These are phyloP conservation scores for Dothiorella sarmentorum DNA, from an alignment of 2,329 filamentous ascomycete species.

Conservation along the genomic window DNA sequence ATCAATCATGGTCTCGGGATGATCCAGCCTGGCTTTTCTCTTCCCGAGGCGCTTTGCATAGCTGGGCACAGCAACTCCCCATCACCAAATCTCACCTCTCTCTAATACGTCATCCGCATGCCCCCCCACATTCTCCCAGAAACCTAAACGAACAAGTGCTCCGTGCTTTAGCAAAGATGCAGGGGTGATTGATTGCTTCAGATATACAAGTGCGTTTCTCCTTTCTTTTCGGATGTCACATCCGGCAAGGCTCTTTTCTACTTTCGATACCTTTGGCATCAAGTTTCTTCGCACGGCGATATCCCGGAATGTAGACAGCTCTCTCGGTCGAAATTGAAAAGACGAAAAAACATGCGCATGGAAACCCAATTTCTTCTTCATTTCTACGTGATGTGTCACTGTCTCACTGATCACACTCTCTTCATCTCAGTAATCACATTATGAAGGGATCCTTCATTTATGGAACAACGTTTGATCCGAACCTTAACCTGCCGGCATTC, in stretches of 20 bases:
- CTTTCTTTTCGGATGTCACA: neutral
- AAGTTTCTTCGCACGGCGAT: constrained; percentile 5
- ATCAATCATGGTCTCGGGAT: constrained; percentile 13
- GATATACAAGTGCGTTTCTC: constrained; percentile 1
- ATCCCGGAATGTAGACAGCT: constrained; percentile 14
- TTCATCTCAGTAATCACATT: neutral
- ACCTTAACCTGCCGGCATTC: too few relatives aligned
- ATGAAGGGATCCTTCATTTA: too few relatives aligned
- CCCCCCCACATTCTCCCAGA: neutral
- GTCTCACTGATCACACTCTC: neutral
- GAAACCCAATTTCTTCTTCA: neutral
- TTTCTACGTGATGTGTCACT: neutral
- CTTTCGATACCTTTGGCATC: neutral
- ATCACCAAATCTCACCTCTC: neutral
- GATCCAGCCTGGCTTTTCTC: constrained; percentile 1
- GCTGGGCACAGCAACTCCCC: neutral
- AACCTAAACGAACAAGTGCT: neutral
- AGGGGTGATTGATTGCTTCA: neutral
- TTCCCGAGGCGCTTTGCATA: constrained; percentile 9
- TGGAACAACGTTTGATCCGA: too few relatives aligned
- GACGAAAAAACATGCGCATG: too few relatives aligned
- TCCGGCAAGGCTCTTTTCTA: neutral
- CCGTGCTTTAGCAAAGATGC: neutral
- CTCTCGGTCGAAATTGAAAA: constrained; percentile 10
- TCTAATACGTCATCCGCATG: constrained; percentile 4